Evolutionary conservation across 2,329 filamentous ascomycete species (phyloP), one percentile per base, ranked within the genome.

Genomic region (Aspergillus calidoustus): DNA sequence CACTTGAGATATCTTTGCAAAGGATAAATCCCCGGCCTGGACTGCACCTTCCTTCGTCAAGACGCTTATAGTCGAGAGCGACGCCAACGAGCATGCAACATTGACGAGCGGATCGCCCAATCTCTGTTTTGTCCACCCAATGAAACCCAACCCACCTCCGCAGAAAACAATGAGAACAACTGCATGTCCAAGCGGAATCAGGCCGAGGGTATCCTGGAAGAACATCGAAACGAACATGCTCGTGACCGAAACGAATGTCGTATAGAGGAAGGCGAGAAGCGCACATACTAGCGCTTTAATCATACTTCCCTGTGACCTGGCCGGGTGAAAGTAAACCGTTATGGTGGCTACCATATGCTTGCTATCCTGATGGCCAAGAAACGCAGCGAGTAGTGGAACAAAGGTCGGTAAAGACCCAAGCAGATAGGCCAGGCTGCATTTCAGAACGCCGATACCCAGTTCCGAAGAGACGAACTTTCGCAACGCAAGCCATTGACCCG

Each of bases 341-440:
- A 97, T 87, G 2, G 94, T 97, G 34, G 93, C 93, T 55, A 97
- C 92, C 72, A 97, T 89, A 77, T 97, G 94, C 74, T 97, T 97
- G 54, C 92, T 92, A 77, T 97, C 93, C 72, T 93, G 90, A 65
- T 89, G 84, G 11, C 94, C 94, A 17, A 97, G 82, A 60, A 93
- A 86, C 7, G 83, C 80, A 17, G 92, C 89, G 59, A 97, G 83
- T 3, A 85, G 84, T 2, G 89, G 86, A 64, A 92, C 88, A 70
- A 97, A 95, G 0, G 93, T 97, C 41, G 89, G 92, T 76, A 96
- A 81, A 68, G 91, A 96, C 19, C 91, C 94, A 38, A 97, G 78
- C 4, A 96, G 81, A 78, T 97, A 97, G 49, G 93, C 94, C 64
- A 97, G 79, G 34, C 92, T 93, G 81, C 93, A 97, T 78, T 97